Percentiles rank a stretch among this genome's conserved stretches.
These are phyloP conservation scores for Arthrobotrys sphaeroides DNA, from an alignment of 2,329 filamentous ascomycete species.

Conservation along the genomic window DNA sequence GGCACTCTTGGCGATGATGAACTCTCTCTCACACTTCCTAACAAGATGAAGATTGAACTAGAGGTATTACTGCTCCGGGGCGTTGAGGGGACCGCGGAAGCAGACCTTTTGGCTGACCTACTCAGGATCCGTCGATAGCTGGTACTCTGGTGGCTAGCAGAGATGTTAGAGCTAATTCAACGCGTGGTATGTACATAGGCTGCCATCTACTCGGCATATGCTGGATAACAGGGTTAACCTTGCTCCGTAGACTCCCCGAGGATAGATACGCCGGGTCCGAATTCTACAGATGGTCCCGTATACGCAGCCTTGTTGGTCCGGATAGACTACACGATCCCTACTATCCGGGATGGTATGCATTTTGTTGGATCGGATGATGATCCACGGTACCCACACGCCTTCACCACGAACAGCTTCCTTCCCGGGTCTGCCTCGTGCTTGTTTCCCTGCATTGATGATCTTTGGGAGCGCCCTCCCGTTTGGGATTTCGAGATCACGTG, in stretches of 20 bases:
- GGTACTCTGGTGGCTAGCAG: conserved; percentile 30
- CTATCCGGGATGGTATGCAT: conserved; percentile 85
- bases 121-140: conserved; percentile 40
- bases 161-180: conserved; percentile 27
- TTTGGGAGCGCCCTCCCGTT: conserved; percentile 75
- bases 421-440: conserved; percentile 83
- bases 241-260: conserved; percentile 57
- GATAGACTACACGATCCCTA: conserved; percentile 80
- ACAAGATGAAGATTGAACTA: conserved; percentile 71
- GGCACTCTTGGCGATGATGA: conserved; percentile 66
- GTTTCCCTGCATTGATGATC: conserved; percentile 92
- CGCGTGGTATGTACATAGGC: conserved; percentile 28
- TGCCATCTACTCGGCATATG: no score
- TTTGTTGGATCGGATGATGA: conserved; percentile 89
- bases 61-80: conserved; percentile 51
- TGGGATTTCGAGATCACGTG: conserved; percentile 91
- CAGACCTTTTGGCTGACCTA: background rate
- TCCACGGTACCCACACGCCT: conserved; percentile 86
- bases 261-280: conserved; percentile 60
- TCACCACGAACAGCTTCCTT: conserved; percentile 81
- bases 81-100: background rate
- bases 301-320: conserved; percentile 72
- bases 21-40: conserved; percentile 69
- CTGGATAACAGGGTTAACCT: background rate
- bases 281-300: conserved; percentile 60